A percentile compares a stretch with the other conserved stretches of the same genome.
These are phyloP conservation scores for Penicillium parvum DNA, from an alignment of 495 filamentous ascomycete genomes.

Conservation along the genomic window DNA sequence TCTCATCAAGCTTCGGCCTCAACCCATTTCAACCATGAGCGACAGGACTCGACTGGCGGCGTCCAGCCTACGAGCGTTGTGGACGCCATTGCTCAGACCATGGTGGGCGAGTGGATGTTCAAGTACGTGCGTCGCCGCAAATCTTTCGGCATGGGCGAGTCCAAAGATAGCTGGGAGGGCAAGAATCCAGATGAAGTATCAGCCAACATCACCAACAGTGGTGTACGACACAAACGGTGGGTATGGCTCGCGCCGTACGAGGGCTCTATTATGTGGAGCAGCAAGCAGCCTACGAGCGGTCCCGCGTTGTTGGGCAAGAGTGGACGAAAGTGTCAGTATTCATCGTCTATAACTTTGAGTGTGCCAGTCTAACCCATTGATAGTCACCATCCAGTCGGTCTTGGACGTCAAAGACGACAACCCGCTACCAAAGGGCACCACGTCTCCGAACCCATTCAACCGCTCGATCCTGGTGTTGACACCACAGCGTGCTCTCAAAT, in stretches of 20 bases:
- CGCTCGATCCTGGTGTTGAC: conserved; percentile 94
- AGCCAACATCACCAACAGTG: conserved; percentile 51
- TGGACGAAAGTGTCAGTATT: conserved; percentile 83
- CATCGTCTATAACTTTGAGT: neutral
- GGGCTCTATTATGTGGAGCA: conserved; percentile 94
- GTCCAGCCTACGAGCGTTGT: conserved; percentile 77
- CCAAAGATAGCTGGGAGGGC: conserved; percentile 55
- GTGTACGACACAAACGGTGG: conserved; percentile 89
- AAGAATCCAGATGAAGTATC: conserved; percentile 47
- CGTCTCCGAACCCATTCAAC: conserved; percentile 61
- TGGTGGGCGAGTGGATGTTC: conserved; percentile 99
- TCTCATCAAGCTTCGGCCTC: conserved; percentile 21
- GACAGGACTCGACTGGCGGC: conserved; percentile 53
- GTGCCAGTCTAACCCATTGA: conserved; percentile 15
- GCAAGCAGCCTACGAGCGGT: conserved; percentile 87
- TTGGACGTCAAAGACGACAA: conserved; percentile 95
- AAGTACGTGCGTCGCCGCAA: conserved; percentile 93
- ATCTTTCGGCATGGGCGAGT: conserved; percentile 75
- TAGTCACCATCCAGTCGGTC: conserved; percentile 93
- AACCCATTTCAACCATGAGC: conserved; percentile 26
- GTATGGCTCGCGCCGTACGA: conserved; percentile 98
- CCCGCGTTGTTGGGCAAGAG: conserved; percentile 89
- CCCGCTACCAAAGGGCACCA: conserved; percentile 69
- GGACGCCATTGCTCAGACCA: conserved; percentile 96
- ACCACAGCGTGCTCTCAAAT: conserved; percentile 89